phyloP scores from a whole-genome alignment of 1,284 basidiomycete genomes.

The Acaromyces ingoldii region DNA sequence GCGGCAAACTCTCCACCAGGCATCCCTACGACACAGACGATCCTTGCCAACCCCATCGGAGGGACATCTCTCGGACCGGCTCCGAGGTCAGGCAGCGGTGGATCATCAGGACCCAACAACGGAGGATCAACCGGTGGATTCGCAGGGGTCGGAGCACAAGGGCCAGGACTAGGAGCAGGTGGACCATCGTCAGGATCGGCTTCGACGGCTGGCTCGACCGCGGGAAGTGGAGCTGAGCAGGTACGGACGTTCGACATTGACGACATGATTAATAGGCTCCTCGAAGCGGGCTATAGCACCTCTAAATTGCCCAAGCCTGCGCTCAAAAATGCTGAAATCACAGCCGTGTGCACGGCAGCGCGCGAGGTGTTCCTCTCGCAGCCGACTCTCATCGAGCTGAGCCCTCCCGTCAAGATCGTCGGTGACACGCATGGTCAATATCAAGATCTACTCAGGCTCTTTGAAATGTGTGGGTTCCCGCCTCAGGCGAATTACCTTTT shows the following conservation, averaged over 20 bases:
- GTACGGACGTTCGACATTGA: slow-evolving; percentile 76
- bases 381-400: slow-evolving; percentile 94
- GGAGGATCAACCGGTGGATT: too few species aligned
- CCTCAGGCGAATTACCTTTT: slow-evolving; percentile 97
- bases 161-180: slow-evolving; percentile 12
- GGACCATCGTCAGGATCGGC: slow-evolving; percentile 5
- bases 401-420: slow-evolving; percentile 84
- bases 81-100: neutral
- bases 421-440: slow-evolving; percentile 99
- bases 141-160: slow-evolving; percentile 19
- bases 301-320: slow-evolving; percentile 89
- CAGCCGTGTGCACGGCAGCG: slow-evolving; percentile 89
- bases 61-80: neutral
- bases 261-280: slow-evolving; percentile 93
- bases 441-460: slow-evolving; percentile 92
- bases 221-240: slow-evolving; percentile 17
- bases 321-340: slow-evolving; percentile 94
- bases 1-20: slow-evolving; percentile 10
- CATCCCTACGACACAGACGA: slow-evolving; percentile 24
- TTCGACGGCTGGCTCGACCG: neutral
- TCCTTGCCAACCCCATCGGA: slow-evolving; percentile 18
- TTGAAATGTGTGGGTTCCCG: slow-evolving; percentile 99
- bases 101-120: too few species aligned
- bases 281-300: slow-evolving; percentile 95
- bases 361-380: slow-evolving; percentile 94